Percentiles rank a stretch among this genome's conserved stretches.
Conservation (phyloP, 306 rosid species). For the Gastrolobium bilobum region DNA sequence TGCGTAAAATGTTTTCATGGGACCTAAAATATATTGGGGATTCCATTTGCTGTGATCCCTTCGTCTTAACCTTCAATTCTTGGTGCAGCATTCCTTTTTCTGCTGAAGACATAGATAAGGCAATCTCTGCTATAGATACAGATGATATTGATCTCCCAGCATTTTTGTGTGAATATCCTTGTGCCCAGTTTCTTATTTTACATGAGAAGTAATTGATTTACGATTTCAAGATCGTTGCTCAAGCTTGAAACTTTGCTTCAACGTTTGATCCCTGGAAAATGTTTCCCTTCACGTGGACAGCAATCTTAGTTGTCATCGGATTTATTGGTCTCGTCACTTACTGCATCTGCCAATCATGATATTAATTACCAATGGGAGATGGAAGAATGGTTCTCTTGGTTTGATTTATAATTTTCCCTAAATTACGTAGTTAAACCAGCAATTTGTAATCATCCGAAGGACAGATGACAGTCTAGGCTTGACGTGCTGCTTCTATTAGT, state of each 20-base stretch:
- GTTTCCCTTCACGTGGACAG: constrained; percentile 29
- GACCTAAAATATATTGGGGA: constrained; percentile 8
- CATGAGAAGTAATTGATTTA: constrained; percentile 52
- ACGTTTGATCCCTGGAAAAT: constrained; percentile 25
- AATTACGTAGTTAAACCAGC: constrained; percentile 27
- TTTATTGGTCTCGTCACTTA: neutral
- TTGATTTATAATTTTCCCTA: constrained; percentile 5
- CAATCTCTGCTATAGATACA: constrained; percentile 77
- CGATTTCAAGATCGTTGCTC: constrained; percentile 23
- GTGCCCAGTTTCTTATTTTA: constrained; percentile 77
- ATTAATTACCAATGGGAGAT: neutral
- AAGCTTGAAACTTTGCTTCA: constrained; percentile 32
- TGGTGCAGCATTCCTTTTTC: constrained; percentile 92
- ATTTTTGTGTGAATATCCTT: constrained; percentile 69
- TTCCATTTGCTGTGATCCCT: constrained; percentile 30
- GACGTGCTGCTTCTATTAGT: constrained; percentile 40
- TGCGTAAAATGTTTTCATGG: neutral
- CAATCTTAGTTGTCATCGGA: constrained; percentile 38
- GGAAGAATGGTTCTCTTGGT: constrained; percentile 12
- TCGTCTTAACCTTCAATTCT: constrained; percentile 17
- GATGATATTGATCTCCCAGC: constrained; percentile 73
- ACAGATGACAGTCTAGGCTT: constrained; percentile 34
- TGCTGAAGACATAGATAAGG: constrained; percentile 88
- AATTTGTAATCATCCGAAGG: constrained; percentile 37
- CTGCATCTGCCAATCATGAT: constrained; percentile 24